Evolutionary conservation across 148 eudicot species (phyloP), one percentile per base, ranked within the genome.

Genomic region (Hydrangea macrophylla): DNA sequence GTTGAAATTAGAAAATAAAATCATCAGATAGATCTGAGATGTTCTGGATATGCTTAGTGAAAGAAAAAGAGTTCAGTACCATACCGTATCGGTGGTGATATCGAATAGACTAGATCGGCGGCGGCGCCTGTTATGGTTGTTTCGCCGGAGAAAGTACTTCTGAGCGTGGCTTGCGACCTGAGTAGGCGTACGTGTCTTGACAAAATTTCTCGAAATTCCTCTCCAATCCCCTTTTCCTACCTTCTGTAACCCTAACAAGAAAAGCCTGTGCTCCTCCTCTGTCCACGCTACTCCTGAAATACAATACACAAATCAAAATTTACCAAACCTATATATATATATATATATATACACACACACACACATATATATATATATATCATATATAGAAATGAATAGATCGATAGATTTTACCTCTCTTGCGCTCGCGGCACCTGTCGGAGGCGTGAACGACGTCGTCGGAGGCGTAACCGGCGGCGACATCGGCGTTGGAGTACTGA

Each of bases 101-200:
- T 89, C 95, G n/a, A 89, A 89, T 58, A 89, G 90, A 70, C 95
- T 89, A 63, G 90, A 76, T 62, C 95, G 75, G 50, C 95, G 87
- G 64, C 95, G 90, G 6, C 95, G 88, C 2, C 95, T 86, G 62
- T 78, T 84, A 17, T 76, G 74, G 71, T 86, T 89, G 67, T 60
- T 89, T 56, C 80, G 77, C 20, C 95, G 75, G 32, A 89, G 85
- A 62, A 84, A 89, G 59, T 86, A 89, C 50, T 89, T 89, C 75
- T 89, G 95, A 69, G 95, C 95, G 40, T 89, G 95, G 68, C 95
- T 89, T 3, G 95, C 95, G 7, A 89, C 95, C 67, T 89, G 95
- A 0, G 95, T 89, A 4, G 95, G 95, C 1, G 95, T 86, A n/a
- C 95, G 85, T 10, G 90, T 82, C 71, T 86, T 89, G 26, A 89